Evolutionary conservation across 2,329 filamentous ascomycete species (phyloP), one percentile per base, ranked within the genome.

Genomic region (Endothia cerciana): DNA sequence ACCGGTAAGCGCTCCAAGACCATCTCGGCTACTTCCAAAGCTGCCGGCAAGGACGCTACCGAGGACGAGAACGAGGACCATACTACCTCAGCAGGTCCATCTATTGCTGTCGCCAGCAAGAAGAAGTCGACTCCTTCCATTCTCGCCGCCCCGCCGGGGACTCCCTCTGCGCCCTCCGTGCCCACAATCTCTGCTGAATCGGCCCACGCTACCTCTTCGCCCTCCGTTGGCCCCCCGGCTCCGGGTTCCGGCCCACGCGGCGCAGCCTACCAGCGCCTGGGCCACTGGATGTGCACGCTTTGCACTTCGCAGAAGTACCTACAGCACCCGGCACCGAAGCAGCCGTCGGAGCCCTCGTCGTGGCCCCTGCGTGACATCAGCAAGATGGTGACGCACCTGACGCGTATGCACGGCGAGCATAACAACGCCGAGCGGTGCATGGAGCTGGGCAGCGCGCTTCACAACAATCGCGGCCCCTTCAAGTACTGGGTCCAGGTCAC

Each of bases 401-500:
- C 80, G 11, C 79, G 81, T 60, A 77, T 82, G 76, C 81, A 83
- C 69, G 73, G 72, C 2, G 81, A 83, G 74, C 80, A 83, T 69
- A 70, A 74, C 22, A 75, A 77, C 0, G 65, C 71, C 0, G 80
- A 82, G 72, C 75, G 81, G 11, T 82, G 80, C 64, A 67, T 68
- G 13, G 81, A 82, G 73, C 73, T 83, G 2, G 80, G 80, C 19
- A 74, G 74, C 19, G 80, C 80, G 0, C 74, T 83, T 8, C 72
- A 74, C 15, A 71, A 73, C 41, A 83, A 82, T 67, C 76, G 80
- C 77, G 80, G 81, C 0, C 80, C 81, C 0, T 81, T 83, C 65
- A 77, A 80, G 71, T 81, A 83, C 70, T 83, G 80, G 80, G 73
- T 82, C n/a, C 76, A 77, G 11, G 74, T 77, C 45, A 81, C 80